Evolutionary conservation across 164 flowering plant species (phyloP), one percentile per base, ranked within the genome.

Genomic region (Tetrastigma voinierianum): DNA sequence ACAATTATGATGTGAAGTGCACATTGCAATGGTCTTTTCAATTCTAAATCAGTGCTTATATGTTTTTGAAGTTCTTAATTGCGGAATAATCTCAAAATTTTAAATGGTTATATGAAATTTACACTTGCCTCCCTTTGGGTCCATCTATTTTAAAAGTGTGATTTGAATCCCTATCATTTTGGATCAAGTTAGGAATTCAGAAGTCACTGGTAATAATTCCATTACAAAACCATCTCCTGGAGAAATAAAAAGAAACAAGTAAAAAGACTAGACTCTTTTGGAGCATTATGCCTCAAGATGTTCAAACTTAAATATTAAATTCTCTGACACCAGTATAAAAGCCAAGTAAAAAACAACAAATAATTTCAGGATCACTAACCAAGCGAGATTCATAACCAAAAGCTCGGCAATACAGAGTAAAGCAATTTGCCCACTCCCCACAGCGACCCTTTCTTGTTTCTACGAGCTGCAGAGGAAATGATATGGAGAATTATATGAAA

Each of bases 341-440:
- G 10, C 15, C 12, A 64, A 66, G 24, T 13, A 15, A 66, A 57
- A 51, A 40, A 72, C 40, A 32, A 32, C 40, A 32, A 32, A 32
- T 32, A 32, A 32, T 32, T 32, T 32, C 40, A 32, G 40, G 40
- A 51, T 24, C 48, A 77, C 96, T 78, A 64, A 92, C 99, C 90
- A 89, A 72, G 67, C 97, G 96, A 70, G 97, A 73, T 46, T 89
- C 91, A 77, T 85, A 92, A 67, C 96, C 96, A 84, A 92, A 90
- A 66, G 94, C 86, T 66, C 97, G 90, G 67, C 99, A 95, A 70
- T 92, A 95, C 57, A 92, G 85, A 4, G 97, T 92, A 78, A 92
- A 95, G 85, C 97, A 95, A 81, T 95, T 95, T 56, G 97, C 99
- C 97, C 97, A 95, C 77, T 95, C 99, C 68, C 99, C 99, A 76